phyloP scores from a whole-genome alignment of 768 basidiomycete species.

The Chlorophyllum brunneum region DNA sequence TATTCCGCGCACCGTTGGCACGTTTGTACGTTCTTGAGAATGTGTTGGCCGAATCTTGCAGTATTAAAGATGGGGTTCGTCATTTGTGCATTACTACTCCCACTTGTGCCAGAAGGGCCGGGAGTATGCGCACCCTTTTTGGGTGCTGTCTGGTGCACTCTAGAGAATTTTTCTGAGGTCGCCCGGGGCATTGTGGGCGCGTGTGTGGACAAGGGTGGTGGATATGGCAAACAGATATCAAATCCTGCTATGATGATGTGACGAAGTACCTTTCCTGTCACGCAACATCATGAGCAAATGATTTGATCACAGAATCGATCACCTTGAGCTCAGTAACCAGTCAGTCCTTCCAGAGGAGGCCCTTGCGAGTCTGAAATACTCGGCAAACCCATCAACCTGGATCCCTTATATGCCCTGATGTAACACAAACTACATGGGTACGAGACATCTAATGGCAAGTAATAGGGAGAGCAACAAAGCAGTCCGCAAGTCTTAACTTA shows the following conservation, averaged over 20 bases:
- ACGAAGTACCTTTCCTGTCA: too few relatives aligned
- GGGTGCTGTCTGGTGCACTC: conserved; percentile 63
- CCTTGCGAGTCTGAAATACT: too few relatives aligned
- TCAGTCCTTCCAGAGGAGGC: too few relatives aligned
- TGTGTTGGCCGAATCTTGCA: conserved; percentile 95
- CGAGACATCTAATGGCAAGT: too few relatives aligned
- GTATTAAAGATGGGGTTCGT: conserved; percentile 95
- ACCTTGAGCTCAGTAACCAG: too few relatives aligned
- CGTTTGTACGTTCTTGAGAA: conserved; percentile 89
- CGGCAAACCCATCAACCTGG: too few relatives aligned
- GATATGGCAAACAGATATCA: conserved; percentile 1
- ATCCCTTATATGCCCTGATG: too few relatives aligned
- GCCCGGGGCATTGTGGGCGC: conserved; percentile 65
- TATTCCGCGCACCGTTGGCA: conserved; percentile 70
- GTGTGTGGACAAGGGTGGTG: background rate
- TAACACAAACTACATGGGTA: too few relatives aligned
- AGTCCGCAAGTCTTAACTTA: too few relatives aligned
- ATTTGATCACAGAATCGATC: too few relatives aligned
- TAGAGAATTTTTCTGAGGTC: conserved; percentile 68
- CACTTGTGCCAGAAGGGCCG: background rate
- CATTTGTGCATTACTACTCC: conserved; percentile 34
- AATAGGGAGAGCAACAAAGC: too few relatives aligned
- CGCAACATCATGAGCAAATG: too few relatives aligned
- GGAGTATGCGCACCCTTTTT: conserved; percentile 39
- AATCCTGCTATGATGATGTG: background rate